Base-by-base conservation (phyloP, 345 rosid genomes). In the Kandelia obovata region DNA sequence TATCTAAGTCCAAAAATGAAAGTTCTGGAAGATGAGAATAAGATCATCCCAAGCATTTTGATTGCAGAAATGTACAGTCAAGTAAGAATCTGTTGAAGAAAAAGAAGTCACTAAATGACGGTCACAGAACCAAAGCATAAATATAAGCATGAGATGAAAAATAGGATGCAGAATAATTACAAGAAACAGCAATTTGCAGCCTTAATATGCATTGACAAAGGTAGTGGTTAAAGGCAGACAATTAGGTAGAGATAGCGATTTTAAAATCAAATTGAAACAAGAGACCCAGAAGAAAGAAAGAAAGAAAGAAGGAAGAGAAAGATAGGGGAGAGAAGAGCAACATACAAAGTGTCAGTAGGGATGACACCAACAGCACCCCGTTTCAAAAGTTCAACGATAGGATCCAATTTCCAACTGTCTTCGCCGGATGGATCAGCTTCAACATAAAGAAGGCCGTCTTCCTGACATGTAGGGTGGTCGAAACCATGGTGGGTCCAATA, bases 361-460 rank as follows among this genome's bases (percentile, higher is more conserved):
- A 94, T 86, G 71, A 91, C 91, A 31, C 97, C 98, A 61, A 94
- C 97, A 73, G 97, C 98, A 77, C 96, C 97, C 76, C 84, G 72
- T 35, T 85, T 91, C 80, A 94, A 72, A 59, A 91, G 91, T 9
- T 87, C 82, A 52, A 89, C 61, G 19, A 91, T 78, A 2, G 91
- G 84, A 61, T 87, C 85, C 69, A 91, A 74, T 71, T 87, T 88
- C 97, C 96, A 91, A 30, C 71, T 70, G 73, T 91, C 98, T 35
- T 69, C 79, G 60, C 98, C 95, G 0, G 73, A 77, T 47, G 96
- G 88, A 68, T 88, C 90, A 26, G 69, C 96, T 81, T 94, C 88
- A 46, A 88, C 86, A 43, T 77, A 91, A 52, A 89, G 71, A 82
- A 91, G 68, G 4, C 61, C 91, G 13, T 79, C 91, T 53, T 89